Evolutionary conservation across 1,139 yeast genomes (phyloP).

Genomic region (Pichia sp.): DNA sequence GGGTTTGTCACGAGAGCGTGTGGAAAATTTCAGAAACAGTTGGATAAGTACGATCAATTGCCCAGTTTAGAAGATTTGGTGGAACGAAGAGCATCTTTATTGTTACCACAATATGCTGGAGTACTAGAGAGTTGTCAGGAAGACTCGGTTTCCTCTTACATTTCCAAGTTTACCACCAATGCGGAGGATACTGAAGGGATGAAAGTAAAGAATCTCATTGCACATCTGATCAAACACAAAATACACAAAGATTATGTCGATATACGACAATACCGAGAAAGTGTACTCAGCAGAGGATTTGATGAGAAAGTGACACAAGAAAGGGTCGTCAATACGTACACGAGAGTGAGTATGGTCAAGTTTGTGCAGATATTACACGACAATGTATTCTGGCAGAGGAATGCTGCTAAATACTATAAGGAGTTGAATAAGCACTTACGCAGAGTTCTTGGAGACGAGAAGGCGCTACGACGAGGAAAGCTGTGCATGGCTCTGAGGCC

Average conservation of each 20-base stretch:
- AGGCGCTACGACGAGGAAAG: no score
- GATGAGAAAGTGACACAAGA: constrained; percentile 4
- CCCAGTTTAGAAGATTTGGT: neutral
- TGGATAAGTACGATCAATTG: neutral
- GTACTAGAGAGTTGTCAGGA: neutral
- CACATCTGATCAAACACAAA: constrained; percentile 11
- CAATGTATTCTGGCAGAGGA: no score
- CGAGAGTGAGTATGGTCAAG: constrained; percentile 2
- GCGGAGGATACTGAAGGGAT: neutral
- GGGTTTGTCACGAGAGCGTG: no score
- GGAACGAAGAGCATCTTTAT: neutral
- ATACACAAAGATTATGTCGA: constrained; percentile 7
- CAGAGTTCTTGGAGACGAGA: no score
- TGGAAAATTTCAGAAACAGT: neutral
- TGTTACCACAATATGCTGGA: neutral
- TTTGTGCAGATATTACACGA: constrained; percentile 7
- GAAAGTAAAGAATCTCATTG: constrained; percentile 1
- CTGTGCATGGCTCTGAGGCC: no score
- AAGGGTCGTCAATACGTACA: constrained; percentile 8
- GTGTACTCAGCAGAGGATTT: neutral
- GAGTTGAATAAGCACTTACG: no score
- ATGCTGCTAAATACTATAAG: no score
- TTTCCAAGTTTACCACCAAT: neutral
- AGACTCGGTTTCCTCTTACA: neutral
- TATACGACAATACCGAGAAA: constrained; percentile 1